Evolutionary conservation across 495 filamentous ascomycete genomes (phyloP), one percentile per base, ranked within the genome.

Genomic region (Aspergillus ellipticus): DNA sequence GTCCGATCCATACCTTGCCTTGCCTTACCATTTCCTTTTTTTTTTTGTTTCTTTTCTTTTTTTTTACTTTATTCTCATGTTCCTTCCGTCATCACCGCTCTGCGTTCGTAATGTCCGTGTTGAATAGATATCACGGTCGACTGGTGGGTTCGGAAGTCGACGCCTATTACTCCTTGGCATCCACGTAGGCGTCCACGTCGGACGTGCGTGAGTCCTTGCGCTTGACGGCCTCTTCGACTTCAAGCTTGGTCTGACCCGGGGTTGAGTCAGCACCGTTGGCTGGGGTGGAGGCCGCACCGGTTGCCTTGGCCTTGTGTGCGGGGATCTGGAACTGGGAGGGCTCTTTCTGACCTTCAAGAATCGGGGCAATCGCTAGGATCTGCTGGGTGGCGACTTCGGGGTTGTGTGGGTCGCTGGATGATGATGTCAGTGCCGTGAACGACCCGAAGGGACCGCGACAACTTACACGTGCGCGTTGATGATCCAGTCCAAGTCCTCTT

Each of bases 401-500:
- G 15, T 90, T 84, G 37, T 80, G 70, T 33, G 79, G 78, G 52
- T 89, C 83, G 57, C 92, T 94, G 69, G 6, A 11, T 43, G 6
- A 11, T 43, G 22, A 17, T 11, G 41, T 48, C 35, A 53, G 51
- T 4, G 22, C 26, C 37, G 21, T 43, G 7, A 6, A 9, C 21
- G 21, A 16, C 11, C 5, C 15, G 45, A 20, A 10, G 4, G 3
- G 16, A 17, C 22, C 45, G 21, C n/a, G 22, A 21, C 24, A 24
- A 72, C 87, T 73, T 74, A 97, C 90, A 97, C 84, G 56, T 87
- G 76, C 11, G 95, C 88, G 66, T 91, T 87, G 63, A 99, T 87
- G 62, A 97, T 90, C 89, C 90, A 99, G 69, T 99, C 95, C 20
- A 99, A 76, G 54, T 88, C 87, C 59, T 86, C 85, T 63, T 96